Evolutionary conservation across 495 filamentous ascomycete species (phyloP).

Genomic region (Rusavskia elegans): DNA sequence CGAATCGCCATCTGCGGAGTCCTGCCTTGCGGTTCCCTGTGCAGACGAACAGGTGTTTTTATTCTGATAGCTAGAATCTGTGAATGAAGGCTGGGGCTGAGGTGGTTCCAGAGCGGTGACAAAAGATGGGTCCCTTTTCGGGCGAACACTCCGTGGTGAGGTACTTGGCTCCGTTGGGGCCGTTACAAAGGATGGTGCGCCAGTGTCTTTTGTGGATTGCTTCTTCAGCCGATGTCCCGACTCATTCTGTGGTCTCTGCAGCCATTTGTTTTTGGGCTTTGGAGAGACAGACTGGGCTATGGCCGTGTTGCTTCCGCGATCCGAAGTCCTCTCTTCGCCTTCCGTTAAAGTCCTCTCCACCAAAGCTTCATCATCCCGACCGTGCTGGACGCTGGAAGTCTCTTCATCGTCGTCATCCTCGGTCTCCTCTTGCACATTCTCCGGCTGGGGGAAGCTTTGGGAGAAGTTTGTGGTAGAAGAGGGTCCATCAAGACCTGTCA

Average conservation of each 20-base stretch:
- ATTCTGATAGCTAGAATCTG: not conserved
- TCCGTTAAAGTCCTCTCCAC: not conserved
- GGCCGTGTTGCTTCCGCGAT: not conserved
- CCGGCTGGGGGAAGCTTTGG: slow-evolving; percentile 28
- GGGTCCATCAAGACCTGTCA: slow-evolving; percentile 24
- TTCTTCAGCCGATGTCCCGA: not conserved
- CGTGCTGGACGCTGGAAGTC: not conserved
- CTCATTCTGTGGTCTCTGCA: not conserved
- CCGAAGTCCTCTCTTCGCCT: not conserved
- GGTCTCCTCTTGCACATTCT: slow-evolving; percentile 23
- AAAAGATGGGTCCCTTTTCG: not conserved
- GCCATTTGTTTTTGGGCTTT: not conserved
- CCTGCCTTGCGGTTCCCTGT: not conserved
- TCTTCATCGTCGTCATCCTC: slow-evolving; percentile 16
- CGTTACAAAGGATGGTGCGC: not conserved
- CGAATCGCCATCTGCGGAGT: not conserved
- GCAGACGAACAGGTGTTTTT: not conserved
- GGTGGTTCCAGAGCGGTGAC: not conserved
- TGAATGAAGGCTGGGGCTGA: not conserved
- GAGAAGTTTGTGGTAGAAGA: slow-evolving; percentile 20
- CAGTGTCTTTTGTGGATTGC: not conserved
- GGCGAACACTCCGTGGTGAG: not conserved
- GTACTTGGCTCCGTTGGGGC: not conserved
- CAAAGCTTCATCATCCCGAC: slow-evolving; percentile 5
- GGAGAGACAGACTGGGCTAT: not conserved